These are phyloP conservation scores for Nepenthes alata DNA, from an alignment of 179 eudicot species.

Conservation along the genomic window DNA sequence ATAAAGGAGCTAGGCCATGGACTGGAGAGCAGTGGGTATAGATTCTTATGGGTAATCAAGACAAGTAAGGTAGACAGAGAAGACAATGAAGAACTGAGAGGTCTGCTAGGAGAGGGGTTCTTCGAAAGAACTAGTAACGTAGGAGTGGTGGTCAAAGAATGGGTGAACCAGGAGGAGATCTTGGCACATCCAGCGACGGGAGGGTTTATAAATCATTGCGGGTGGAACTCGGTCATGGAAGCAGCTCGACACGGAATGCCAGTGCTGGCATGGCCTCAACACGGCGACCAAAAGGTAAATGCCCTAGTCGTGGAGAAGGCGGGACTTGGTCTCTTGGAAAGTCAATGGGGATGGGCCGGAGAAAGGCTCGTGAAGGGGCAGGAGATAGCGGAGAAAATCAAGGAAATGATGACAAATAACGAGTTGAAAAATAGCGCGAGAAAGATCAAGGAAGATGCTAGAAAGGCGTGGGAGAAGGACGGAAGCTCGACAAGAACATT, in stretches of 20 bases:
- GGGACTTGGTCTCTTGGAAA: constrained; percentile 46
- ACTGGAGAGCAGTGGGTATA: constrained; percentile 24
- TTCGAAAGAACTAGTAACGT: constrained; percentile 15
- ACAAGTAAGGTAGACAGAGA: constrained; percentile 43
- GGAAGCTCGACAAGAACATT: constrained; percentile 27
- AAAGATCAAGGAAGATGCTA: constrained; percentile 32
- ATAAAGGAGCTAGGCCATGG: constrained; percentile 30
- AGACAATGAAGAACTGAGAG: constrained; percentile 22
- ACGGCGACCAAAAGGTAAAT: constrained; percentile 49
- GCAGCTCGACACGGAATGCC: constrained; percentile 41
- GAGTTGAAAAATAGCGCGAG: constrained; percentile 23
- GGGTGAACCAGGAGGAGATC: constrained; percentile 54
- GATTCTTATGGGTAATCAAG: constrained; percentile 52
- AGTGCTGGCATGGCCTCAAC: constrained; percentile 46
- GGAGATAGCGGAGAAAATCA: constrained; percentile 27
- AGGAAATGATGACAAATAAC: constrained; percentile 28
- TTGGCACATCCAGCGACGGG: constrained; percentile 36
- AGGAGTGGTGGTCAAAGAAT: constrained; percentile 40
- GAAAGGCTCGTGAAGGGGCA: constrained; percentile 24
- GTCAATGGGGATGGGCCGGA: constrained; percentile 39
- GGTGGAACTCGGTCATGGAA: constrained; percentile 66
- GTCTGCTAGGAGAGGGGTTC: constrained; percentile 25
- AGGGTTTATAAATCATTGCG: constrained; percentile 62
- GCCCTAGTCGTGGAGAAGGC: constrained; percentile 38
- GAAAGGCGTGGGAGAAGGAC: constrained; percentile 19